phyloP scores from a whole-genome alignment of 345 rosid species.

The Gossypium anomalum region DNA sequence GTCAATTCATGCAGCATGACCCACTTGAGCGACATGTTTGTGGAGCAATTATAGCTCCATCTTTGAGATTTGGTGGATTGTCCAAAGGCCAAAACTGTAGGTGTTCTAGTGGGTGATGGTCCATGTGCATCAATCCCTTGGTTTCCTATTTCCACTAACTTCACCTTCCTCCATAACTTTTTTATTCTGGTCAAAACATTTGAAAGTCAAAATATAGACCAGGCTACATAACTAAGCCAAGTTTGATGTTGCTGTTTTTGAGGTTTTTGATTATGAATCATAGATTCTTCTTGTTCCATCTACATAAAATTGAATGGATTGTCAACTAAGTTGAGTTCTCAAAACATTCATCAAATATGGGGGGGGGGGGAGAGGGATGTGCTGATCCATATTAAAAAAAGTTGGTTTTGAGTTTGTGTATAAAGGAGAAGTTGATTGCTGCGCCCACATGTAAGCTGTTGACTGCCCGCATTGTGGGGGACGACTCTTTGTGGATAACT shows the following conservation, averaged over 20 bases:
- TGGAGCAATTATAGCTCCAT: slow-evolving; percentile 14
- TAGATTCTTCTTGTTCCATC: too few relatives aligned
- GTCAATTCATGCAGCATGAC: slow-evolving; percentile 5
- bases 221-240: too few relatives aligned
- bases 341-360: too few relatives aligned
- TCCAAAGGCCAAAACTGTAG: neutral
- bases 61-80: slow-evolving; percentile 13
- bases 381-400: neutral
- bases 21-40: slow-evolving; percentile 13
- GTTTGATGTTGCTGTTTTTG: too few relatives aligned
- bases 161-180: neutral
- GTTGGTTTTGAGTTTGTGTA: neutral
- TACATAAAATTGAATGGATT: too few relatives aligned
- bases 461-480: neutral
- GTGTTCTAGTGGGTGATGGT: slow-evolving; percentile 1
- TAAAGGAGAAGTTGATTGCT: neutral
- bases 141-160: neutral
- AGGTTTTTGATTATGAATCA: too few relatives aligned
- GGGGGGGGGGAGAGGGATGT: too few relatives aligned
- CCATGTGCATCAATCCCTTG: neutral
- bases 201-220: neutral
- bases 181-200: neutral
- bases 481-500: neutral
- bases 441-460: slow-evolving; percentile 19
- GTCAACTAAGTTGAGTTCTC: too few relatives aligned